Evolutionary conservation across 1,284 basidiomycete genomes (phyloP).

Genomic region (Cryptococcus sp.): DNA sequence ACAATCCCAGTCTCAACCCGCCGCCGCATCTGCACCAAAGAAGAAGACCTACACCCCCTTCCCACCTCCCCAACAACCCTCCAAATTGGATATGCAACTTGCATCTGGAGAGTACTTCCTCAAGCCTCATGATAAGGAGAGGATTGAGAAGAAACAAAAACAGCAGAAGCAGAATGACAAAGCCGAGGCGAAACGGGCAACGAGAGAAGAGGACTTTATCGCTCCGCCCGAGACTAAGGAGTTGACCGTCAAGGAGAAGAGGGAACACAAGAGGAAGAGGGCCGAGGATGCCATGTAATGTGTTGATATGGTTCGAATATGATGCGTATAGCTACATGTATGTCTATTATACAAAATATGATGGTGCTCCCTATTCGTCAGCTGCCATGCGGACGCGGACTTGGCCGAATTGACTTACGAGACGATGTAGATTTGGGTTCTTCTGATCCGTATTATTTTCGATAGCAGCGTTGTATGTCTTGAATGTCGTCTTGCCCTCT

Average conservation of each 20-base stretch:
- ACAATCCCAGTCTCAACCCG: constrained; percentile 8
- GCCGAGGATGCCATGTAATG: constrained; percentile 23
- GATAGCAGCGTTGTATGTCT: constrained; percentile 73
- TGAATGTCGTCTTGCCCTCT: constrained; percentile 63
- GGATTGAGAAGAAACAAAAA: constrained; percentile 37
- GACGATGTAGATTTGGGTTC: constrained; percentile 44
- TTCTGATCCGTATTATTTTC: constrained; percentile 73
- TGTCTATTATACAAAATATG: constrained; percentile 33
- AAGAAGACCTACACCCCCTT: constrained; percentile 99
- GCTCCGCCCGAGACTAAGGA: constrained; percentile 70
- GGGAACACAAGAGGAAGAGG: constrained; percentile 54
- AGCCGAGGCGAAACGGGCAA: constrained; percentile 62
- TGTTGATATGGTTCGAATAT: neutral
- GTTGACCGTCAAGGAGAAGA: constrained; percentile 71
- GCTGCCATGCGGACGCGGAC: too few species aligned
- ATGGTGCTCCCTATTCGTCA: constrained; percentile 29
- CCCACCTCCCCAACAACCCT: constrained; percentile 88
- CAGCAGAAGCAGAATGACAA: constrained; percentile 66
- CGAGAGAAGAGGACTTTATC: constrained; percentile 76
- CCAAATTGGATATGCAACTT: constrained; percentile 92
- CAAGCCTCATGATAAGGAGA: constrained; percentile 59
- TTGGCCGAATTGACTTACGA: constrained; percentile 23
- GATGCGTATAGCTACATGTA: neutral
- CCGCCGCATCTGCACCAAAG: constrained; percentile 45
- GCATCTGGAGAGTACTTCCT: constrained; percentile 98